A percentile compares a stretch with the other conserved stretches of the same genome.
Conservation (phyloP, 805 yeast species). For the Nakazawaea molendinolei region DNA sequence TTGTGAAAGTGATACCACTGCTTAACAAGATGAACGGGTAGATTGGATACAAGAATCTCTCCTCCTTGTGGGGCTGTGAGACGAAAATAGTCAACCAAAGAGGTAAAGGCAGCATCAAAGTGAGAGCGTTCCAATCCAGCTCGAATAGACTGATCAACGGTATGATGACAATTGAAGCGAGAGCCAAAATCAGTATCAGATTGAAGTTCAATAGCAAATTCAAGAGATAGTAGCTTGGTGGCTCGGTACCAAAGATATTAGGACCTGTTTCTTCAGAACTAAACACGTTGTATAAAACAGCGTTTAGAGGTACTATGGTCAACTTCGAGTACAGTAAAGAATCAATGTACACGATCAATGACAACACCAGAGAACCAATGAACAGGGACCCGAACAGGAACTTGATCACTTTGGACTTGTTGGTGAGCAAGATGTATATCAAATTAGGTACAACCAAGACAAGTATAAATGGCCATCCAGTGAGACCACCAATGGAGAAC, state of each 20-base stretch:
- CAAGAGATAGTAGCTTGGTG: slow-evolving; percentile 59
- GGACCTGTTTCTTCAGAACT: slow-evolving; percentile 75
- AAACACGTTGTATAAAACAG: slow-evolving; percentile 75
- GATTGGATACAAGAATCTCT: slow-evolving; percentile 80
- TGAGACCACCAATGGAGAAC: slow-evolving; percentile 59
- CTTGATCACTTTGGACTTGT: background rate
- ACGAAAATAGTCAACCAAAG: slow-evolving; percentile 66
- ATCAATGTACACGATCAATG: slow-evolving; percentile 36
- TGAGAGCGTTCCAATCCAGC: slow-evolving; percentile 14
- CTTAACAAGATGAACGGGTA: slow-evolving; percentile 63
- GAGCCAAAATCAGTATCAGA: slow-evolving; percentile 36
- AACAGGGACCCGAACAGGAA: background rate
- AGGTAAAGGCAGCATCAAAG: slow-evolving; percentile 41
- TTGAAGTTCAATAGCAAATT: slow-evolving; percentile 76
- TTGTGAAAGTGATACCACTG: slow-evolving; percentile 45
- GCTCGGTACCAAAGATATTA: slow-evolving; percentile 84
- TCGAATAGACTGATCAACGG: too few relatives aligned
- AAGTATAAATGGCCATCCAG: slow-evolving; percentile 90
- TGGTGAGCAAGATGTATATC: slow-evolving; percentile 22
- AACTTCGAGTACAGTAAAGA: slow-evolving; percentile 52
- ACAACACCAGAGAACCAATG: slow-evolving; percentile 8
- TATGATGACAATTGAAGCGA: too few relatives aligned
- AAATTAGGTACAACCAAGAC: slow-evolving; percentile 58
- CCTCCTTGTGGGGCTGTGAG: slow-evolving; percentile 87
- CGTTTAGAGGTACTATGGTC: slow-evolving; percentile 73